These are phyloP conservation scores for Yarrowia deformans DNA, from an alignment of 805 yeast species.

Conservation along the genomic window DNA sequence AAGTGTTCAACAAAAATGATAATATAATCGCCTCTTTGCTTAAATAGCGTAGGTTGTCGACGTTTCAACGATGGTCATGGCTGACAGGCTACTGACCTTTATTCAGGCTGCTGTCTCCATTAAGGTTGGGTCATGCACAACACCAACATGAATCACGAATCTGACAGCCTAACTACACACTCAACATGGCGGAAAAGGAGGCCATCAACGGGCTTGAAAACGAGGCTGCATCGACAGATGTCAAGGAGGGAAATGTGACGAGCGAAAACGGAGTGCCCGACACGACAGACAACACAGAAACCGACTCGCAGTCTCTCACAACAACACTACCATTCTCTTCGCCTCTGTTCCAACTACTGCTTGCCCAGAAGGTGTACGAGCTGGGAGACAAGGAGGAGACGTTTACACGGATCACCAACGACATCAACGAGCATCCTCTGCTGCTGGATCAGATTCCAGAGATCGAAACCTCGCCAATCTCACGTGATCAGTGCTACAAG, in stretches of 20 bases:
- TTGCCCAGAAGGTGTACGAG: constrained; percentile 51
- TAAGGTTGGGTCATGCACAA: constrained; percentile 10
- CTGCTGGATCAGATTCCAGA: constrained; percentile 40
- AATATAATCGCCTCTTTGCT: too few species aligned
- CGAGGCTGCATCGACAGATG: neutral
- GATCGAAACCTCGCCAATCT: constrained; percentile 10
- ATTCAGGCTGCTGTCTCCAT: neutral
- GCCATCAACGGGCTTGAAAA: neutral
- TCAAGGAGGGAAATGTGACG: neutral
- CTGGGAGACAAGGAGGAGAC: constrained; percentile 42
- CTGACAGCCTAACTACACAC: neutral
- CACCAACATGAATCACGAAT: constrained; percentile 14
- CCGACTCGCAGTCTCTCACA: neutral
- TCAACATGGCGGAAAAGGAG: constrained; percentile 23
- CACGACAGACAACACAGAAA: neutral
- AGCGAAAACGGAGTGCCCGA: neutral
- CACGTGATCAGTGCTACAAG: constrained; percentile 13
- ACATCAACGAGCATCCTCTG: constrained; percentile 48
- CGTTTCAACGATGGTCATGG: too few species aligned
- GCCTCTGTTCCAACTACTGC: constrained; percentile 47
- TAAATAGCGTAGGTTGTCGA: too few species aligned
- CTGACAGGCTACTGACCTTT: too few species aligned
- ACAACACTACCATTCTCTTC: constrained; percentile 1
- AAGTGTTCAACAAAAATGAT: too few species aligned
- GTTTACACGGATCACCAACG: constrained; percentile 45